Percentiles rank a stretch among this genome's conserved stretches.
phyloP scores from a whole-genome alignment of 768 basidiomycete genomes.

The Tubosaeta sp. region DNA sequence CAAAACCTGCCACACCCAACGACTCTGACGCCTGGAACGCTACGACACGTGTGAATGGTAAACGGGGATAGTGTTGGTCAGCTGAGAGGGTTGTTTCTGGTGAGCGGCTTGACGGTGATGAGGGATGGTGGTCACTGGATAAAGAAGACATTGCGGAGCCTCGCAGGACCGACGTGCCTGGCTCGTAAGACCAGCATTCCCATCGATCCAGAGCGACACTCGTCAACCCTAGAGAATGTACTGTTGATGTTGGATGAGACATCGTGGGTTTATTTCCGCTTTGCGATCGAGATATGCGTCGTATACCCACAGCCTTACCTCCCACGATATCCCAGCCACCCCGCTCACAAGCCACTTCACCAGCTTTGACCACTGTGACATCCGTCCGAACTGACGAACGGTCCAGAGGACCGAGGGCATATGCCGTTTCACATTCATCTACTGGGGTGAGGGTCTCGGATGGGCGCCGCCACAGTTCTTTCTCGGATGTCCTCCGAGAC shows the following conservation, averaged over 20 bases:
- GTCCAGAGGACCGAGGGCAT: slow-evolving; percentile 34
- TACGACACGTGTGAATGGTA: slow-evolving; percentile 79
- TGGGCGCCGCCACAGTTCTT: slow-evolving; percentile 49
- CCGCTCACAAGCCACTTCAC: slow-evolving; percentile 63
- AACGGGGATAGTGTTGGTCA: slow-evolving; percentile 40
- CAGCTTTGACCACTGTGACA: slow-evolving; percentile 49
- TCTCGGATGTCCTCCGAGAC: slow-evolving; percentile 69
- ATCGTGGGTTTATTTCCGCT: slow-evolving; percentile 25
- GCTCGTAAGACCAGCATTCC: slow-evolving; percentile 81
- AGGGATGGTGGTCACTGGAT: slow-evolving; percentile 18
- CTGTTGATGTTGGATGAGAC: slow-evolving; percentile 9
- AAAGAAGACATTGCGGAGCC: slow-evolving; percentile 51
- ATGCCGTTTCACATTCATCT: slow-evolving; percentile 26
- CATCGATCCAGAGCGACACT: slow-evolving; percentile 68
- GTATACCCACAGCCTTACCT: slow-evolving; percentile 61
- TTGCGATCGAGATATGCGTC: slow-evolving; percentile 54
- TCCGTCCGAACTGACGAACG: slow-evolving; percentile 39
- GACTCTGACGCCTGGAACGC: slow-evolving; percentile 49
- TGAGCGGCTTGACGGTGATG: slow-evolving; percentile 4
- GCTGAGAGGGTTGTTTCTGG: background rate
- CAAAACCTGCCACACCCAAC: slow-evolving; percentile 66
- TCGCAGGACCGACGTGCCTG: slow-evolving; percentile 42
- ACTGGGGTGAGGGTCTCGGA: slow-evolving; percentile 42
- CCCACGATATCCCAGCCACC: slow-evolving; percentile 71
- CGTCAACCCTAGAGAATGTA: slow-evolving; percentile 44